Evolutionary conservation across 768 basidiomycete genomes (phyloP), one percentile per base, ranked within the genome.

Genomic region (Leccinellum luteum): DNA sequence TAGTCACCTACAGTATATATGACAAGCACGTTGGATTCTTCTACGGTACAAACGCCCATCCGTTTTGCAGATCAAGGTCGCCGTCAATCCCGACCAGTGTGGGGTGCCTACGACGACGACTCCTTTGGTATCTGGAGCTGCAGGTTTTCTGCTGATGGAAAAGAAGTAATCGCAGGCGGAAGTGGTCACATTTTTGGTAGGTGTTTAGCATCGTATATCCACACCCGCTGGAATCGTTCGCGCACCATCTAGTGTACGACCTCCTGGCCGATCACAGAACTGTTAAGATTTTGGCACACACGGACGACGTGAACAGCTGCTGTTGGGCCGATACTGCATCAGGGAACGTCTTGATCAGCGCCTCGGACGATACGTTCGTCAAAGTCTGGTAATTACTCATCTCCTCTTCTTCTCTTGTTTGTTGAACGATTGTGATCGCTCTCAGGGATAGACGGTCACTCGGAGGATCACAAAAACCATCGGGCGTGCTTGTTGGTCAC

Each of bases 241-340:
- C 21, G 34, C 31, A 51, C 43, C 49, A 19, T 59, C 52, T 21
- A 94, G 94, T 98, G 2, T 98, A 98, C 67, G 97, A 99, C 74
- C 81, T 99, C 47, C 73, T 92, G 58, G 85, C 89, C 5, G 80
- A 91, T 63, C 78, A 80, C 60, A 80, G 93, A 59, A 88, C 89
- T 1, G 86, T 98, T 27, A 90, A 87, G 65, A 94, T 99, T 17
- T 63, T 73, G n/a, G 97, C 93, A 0, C 97, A 99, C 67, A 69
- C 74, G 2, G 88, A 92, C 68, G 97, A 99, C 69, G 90, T 98
- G 43, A 99, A 99, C 66, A 92, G 92, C 67, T 86, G 94, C 74
- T 94, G 91, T 68, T 99, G 95, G 87, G 97, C 97, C 0, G 95
- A 98, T 68, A 87, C 87, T 12, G 82, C 84, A 3, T 95, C 92